Conservation (phyloP, 306 rosid species). For the Cicer bijugum region DNA sequence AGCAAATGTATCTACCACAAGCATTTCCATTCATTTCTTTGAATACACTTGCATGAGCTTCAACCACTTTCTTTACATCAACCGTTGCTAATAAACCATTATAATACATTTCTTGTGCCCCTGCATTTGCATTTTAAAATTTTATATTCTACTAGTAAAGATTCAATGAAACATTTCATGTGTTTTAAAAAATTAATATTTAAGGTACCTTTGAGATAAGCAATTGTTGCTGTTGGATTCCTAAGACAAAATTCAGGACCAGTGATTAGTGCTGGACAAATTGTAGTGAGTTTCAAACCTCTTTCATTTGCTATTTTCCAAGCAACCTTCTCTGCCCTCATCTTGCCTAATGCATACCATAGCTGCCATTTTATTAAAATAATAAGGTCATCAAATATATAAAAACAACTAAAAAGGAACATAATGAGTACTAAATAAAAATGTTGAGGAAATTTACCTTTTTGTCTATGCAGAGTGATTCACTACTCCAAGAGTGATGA, state of each 20-base stretch:
- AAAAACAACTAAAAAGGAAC: no score
- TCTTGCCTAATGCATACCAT: slow-evolving; percentile 89
- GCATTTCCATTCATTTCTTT: slow-evolving; percentile 65
- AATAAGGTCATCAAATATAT: slow-evolving; percentile 2
- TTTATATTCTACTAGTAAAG: slow-evolving; percentile 23
- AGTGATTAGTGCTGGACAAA: slow-evolving; percentile 76
- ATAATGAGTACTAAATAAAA: no score
- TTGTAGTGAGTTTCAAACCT: slow-evolving; percentile 67
- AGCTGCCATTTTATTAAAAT: slow-evolving; percentile 55
- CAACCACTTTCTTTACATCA: slow-evolving; percentile 61
- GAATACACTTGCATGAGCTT: slow-evolving; percentile 68
- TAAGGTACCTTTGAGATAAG: slow-evolving; percentile 80
- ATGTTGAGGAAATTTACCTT: slow-evolving; percentile 57
- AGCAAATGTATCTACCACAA: slow-evolving; percentile 81
- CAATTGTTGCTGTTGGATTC: slow-evolving; percentile 80
- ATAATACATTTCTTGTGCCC: slow-evolving; percentile 70
- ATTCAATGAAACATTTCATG: neutral
- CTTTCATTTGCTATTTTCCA: slow-evolving; percentile 76
- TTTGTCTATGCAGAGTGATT: slow-evolving; percentile 61
- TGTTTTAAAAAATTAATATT: no score
- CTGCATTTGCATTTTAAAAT: slow-evolving; percentile 44
- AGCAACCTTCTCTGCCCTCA: slow-evolving; percentile 80
- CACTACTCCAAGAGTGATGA: slow-evolving; percentile 74
- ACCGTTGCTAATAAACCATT: slow-evolving; percentile 70
- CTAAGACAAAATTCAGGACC: slow-evolving; percentile 62